Percentiles rank a stretch among this genome's conserved stretches.
These are phyloP conservation scores for Aspergillus sp. DNA, from an alignment of 2,329 filamentous ascomycete genomes.

Conservation along the genomic window DNA sequence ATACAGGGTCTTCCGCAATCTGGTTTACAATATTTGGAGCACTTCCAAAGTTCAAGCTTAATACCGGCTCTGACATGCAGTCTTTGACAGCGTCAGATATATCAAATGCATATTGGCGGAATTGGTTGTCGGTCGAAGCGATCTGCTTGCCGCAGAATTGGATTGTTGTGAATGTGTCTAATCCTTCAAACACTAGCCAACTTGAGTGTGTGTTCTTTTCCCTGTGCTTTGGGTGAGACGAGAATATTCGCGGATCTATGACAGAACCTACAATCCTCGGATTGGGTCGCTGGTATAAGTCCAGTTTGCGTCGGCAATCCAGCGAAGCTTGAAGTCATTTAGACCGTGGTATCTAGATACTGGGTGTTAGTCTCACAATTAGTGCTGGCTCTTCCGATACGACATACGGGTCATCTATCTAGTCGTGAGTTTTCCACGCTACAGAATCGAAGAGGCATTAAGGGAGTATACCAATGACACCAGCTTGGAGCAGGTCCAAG, in stretches of 20 bases:
- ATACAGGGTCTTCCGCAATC: conserved; percentile 50
- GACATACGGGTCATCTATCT: conserved; percentile 34
- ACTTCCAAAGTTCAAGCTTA: conserved; percentile 57
- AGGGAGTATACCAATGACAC: conserved; percentile 51
- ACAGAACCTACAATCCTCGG: conserved; percentile 35
- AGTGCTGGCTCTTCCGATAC: not conserved
- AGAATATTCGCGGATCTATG: not conserved
- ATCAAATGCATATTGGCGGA: conserved; percentile 61
- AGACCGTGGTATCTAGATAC: conserved; percentile 48
- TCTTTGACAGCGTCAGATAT: conserved; percentile 46
- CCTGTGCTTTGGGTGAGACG: conserved; percentile 13
- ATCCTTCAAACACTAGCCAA: conserved; percentile 60
- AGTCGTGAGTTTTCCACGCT: too few species aligned
- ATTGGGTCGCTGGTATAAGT: conserved; percentile 56
- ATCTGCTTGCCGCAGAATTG: conserved; percentile 54
- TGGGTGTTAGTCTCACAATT: not conserved
- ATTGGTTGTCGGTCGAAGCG: conserved; percentile 60
- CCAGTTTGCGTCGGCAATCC: conserved; percentile 60
- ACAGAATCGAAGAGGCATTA: not conserved
- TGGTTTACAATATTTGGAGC: conserved; percentile 53
- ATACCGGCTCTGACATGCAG: conserved; percentile 40
- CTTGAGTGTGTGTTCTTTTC: conserved; percentile 38
- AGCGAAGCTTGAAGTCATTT: conserved; percentile 60
- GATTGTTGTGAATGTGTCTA: conserved; percentile 61
- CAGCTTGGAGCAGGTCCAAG: conserved; percentile 54